Evolutionary conservation across 1,284 basidiomycete species (phyloP).

Genomic region (Athelia psychrophila): DNA sequence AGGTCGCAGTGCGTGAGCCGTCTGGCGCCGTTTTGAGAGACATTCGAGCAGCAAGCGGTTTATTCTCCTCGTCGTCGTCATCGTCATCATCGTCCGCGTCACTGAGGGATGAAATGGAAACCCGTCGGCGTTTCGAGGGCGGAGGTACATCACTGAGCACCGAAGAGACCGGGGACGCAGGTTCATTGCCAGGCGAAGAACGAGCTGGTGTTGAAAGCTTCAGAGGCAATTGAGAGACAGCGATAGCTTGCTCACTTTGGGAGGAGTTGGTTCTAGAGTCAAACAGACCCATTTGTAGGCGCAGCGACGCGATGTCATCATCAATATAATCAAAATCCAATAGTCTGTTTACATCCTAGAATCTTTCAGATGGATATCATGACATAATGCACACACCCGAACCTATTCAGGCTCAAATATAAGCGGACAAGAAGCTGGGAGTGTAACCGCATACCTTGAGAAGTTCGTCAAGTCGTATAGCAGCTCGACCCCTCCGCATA

Average conservation of each 20-base stretch:
- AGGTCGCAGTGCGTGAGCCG: conserved; percentile 19
- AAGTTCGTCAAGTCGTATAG: conserved; percentile 81
- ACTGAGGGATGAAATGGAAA: conserved; percentile 46
- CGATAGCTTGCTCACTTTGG: conserved; percentile 5
- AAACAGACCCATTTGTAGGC: conserved; percentile 66
- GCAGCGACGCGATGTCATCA: conserved; percentile 65
- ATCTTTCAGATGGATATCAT: background rate
- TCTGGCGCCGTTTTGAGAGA: conserved; percentile 24
- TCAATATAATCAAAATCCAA: conserved; percentile 78
- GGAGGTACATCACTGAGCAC: conserved; percentile 48
- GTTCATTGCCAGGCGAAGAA: conserved; percentile 30
- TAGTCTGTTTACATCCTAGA: conserved; percentile 71
- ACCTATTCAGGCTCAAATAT: conserved; percentile 3
- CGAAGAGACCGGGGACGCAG: conserved; percentile 56
- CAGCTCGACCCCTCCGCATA: conserved; percentile 70
- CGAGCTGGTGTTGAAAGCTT: conserved; percentile 22
- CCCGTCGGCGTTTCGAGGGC: conserved; percentile 46
- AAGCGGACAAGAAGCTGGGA: conserved; percentile 5
- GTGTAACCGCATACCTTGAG: conserved; percentile 58
- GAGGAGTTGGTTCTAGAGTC: conserved; percentile 41
- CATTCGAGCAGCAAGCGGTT: conserved; percentile 58
- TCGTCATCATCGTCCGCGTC: conserved; percentile 36
- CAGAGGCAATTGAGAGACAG: conserved; percentile 7
- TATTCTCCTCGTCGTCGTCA: conserved; percentile 53
- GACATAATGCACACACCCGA: conserved; percentile 1